Conservation (phyloP, 352 stramenopile species). For the Phytopythium aichiense region DNA sequence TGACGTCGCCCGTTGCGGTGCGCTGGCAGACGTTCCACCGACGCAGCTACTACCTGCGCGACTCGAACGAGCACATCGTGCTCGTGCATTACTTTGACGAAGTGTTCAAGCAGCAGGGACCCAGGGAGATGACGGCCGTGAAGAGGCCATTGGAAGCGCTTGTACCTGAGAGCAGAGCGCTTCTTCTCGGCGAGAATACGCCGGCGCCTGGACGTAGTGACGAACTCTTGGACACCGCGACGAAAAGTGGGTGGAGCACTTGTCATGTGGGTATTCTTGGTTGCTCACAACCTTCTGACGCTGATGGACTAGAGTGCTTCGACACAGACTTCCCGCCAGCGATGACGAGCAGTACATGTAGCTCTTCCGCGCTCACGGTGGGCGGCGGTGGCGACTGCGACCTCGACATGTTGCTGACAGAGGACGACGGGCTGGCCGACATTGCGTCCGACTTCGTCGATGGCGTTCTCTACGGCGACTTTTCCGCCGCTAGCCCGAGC, state of each 20-base stretch:
- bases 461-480: constrained; percentile 31
- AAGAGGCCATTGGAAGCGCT: neutral
- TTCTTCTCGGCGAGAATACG: neutral
- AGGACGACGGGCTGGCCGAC: constrained; percentile 27
- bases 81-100: constrained; percentile 89
- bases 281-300: neutral
- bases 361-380: neutral
- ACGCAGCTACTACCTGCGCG: constrained; percentile 75
- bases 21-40: constrained; percentile 73
- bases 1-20: constrained; percentile 2
- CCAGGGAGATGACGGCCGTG: too few relatives aligned
- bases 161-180: neutral
- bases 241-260: constrained; percentile 39
- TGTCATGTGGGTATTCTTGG: neutral
- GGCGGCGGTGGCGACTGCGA: neutral
- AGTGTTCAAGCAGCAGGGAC: constrained; percentile 33
- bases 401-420: constrained; percentile 20
- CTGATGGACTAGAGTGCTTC: neutral
- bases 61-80: constrained; percentile 59
- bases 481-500: constrained; percentile 2
- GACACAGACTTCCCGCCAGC: neutral
- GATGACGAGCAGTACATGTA: neutral
- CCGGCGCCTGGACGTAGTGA: constrained; percentile 5
- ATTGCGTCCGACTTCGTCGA: constrained; percentile 18
- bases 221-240: constrained; percentile 43